Percentiles rank a stretch among this genome's conserved stretches.
Conservation (phyloP, 2,329 filamentous ascomycete species). For the Myotisia sp. region DNA sequence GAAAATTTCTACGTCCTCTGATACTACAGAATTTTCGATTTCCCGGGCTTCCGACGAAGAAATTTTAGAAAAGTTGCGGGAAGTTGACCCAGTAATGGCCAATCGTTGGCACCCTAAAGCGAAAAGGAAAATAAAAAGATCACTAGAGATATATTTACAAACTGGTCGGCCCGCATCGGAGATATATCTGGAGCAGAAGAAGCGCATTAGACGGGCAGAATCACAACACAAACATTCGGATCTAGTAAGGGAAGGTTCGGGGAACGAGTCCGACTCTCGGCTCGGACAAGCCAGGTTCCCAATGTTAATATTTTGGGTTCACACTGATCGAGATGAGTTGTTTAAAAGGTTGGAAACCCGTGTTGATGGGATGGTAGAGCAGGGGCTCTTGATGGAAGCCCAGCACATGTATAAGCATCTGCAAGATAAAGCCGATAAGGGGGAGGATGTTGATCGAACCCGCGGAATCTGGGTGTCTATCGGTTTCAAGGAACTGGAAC, state of each 20-base stretch:
- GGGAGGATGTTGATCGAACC: slow-evolving; percentile 50
- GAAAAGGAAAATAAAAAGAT: slow-evolving; percentile 72
- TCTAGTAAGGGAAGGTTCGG: slow-evolving; percentile 10
- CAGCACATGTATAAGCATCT: slow-evolving; percentile 38
- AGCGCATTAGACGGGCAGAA: slow-evolving; percentile 11
- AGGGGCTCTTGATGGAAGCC: slow-evolving; percentile 51
- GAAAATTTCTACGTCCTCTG: slow-evolving; percentile 18
- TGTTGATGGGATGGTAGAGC: slow-evolving; percentile 68
- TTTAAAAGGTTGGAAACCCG: slow-evolving; percentile 58
- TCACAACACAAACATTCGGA: slow-evolving; percentile 7
- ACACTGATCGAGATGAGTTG: slow-evolving; percentile 55
- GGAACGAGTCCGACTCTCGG: slow-evolving; percentile 4
- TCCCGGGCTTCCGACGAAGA: slow-evolving; percentile 56
- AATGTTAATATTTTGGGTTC: slow-evolving; percentile 73
- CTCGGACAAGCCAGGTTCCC: slow-evolving; percentile 34
- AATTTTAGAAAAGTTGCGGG: slow-evolving; percentile 56
- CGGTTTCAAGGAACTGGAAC: slow-evolving; percentile 80
- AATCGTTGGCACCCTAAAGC: slow-evolving; percentile 90
- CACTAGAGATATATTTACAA: slow-evolving; percentile 75
- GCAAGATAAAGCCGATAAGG: slow-evolving; percentile 31
- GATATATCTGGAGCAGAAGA: slow-evolving; percentile 65
- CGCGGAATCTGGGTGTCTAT: slow-evolving; percentile 94
- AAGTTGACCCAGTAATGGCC: slow-evolving; percentile 82
- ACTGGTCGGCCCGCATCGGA: slow-evolving; percentile 73
- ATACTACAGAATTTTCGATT: slow-evolving; percentile 48